Conservation (phyloP, 2,329 filamentous ascomycete species). For the Cladophialophora psammophila region DNA sequence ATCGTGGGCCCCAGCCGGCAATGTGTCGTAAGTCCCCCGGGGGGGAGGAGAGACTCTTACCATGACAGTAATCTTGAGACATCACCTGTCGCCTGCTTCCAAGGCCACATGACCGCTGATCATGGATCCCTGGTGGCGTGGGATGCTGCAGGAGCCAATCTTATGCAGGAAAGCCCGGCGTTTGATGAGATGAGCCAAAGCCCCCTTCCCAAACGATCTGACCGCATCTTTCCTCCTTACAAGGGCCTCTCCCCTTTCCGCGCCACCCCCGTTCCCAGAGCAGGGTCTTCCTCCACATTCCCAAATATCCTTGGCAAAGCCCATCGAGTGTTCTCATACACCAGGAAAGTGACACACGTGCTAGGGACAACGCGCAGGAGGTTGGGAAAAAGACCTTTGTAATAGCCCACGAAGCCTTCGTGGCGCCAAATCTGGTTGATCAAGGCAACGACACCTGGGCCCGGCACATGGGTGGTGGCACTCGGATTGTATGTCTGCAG, state of each 20-base stretch:
- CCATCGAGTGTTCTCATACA: constrained; percentile 91
- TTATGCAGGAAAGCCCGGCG: constrained; percentile 15
- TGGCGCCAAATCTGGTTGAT: constrained; percentile 75
- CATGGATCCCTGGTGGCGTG: neutral
- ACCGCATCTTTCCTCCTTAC: constrained; percentile 14
- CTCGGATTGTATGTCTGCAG: constrained; percentile 79
- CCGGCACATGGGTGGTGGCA: constrained; percentile 21
- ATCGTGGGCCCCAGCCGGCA: constrained; percentile 7
- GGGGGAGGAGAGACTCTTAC: neutral
- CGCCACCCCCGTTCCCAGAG: constrained; percentile 13
- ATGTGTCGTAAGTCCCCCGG: neutral
- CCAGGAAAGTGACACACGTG: constrained; percentile 94
- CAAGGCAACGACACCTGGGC: constrained; percentile 70
- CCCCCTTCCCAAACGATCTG: neutral
- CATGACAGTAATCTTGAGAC: neutral
- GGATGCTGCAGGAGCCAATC: constrained; percentile 2
- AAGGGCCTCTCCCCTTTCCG: constrained; percentile 24
- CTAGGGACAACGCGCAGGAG: constrained; percentile 90
- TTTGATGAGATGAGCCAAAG: neutral
- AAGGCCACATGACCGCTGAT: constrained; percentile 7
- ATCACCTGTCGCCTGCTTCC: neutral
- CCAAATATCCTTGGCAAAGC: constrained; percentile 37
- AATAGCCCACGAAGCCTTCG: constrained; percentile 85
- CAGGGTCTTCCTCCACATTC: constrained; percentile 9
- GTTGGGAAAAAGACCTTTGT: constrained; percentile 87